Conservation (phyloP, 2,329 filamentous ascomycete species). For the Monilinia laxa region DNA sequence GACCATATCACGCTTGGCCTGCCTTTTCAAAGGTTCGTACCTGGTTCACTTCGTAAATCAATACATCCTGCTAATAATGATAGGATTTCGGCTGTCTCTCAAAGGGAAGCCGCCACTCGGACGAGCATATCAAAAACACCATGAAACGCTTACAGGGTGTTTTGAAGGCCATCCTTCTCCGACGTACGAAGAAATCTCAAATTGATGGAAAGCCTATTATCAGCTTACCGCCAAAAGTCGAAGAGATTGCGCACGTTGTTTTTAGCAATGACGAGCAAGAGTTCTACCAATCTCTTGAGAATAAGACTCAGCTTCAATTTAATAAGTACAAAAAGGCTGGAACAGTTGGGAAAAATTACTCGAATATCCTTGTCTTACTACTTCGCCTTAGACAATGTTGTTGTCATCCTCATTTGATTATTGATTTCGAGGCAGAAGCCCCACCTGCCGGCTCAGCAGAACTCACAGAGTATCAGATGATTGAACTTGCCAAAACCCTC, state of each 20-base stretch:
- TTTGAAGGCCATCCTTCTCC: conserved; percentile 76
- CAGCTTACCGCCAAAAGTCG: conserved; percentile 63
- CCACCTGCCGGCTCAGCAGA: conserved; percentile 24
- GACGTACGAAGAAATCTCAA: conserved; percentile 75
- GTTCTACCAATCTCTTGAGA: conserved; percentile 67
- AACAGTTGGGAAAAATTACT: conserved; percentile 71
- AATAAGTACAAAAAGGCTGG: conserved; percentile 72
- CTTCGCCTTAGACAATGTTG: conserved; percentile 78
- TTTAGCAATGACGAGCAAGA: conserved; percentile 65
- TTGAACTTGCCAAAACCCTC: conserved; percentile 62
- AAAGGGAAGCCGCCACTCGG: conserved; percentile 29
- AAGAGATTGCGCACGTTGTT: conserved; percentile 59
- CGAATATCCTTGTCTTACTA: conserved; percentile 75
- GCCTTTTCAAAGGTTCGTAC: conserved; percentile 57
- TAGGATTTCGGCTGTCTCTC: conserved; percentile 37
- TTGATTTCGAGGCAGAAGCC: conserved; percentile 55
- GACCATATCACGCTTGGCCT: conserved; percentile 66
- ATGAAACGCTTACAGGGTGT: conserved; percentile 73
- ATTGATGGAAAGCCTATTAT: conserved; percentile 80
- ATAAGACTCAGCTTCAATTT: conserved; percentile 66
- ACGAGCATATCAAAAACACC: conserved; percentile 43
- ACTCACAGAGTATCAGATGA: conserved; percentile 43
- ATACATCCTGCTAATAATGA: conserved; percentile 14
- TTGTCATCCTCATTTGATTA: conserved; percentile 72
- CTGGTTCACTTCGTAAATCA: conserved; percentile 27